phyloP scores from a whole-genome alignment of 2,329 filamentous ascomycete genomes.

The Alternaria arborescens region DNA sequence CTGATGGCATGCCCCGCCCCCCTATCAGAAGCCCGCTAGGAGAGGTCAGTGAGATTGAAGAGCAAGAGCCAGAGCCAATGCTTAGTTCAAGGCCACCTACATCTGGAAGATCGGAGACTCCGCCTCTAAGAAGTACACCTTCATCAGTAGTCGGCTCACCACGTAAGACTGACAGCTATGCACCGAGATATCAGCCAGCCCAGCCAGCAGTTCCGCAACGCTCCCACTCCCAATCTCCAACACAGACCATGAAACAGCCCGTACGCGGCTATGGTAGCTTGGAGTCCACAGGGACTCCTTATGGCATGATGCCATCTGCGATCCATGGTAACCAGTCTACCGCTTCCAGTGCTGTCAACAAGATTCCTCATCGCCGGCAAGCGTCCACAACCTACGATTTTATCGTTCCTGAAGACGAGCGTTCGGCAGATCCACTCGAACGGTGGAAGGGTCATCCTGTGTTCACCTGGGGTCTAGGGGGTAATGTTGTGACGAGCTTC shows the following conservation, averaged over 20 bases:
- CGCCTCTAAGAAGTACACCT: slow-evolving; percentile 43
- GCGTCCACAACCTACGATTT: slow-evolving; percentile 63
- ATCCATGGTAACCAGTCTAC: slow-evolving; percentile 44
- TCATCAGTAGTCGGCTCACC: slow-evolving; percentile 53
- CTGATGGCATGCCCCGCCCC: slow-evolving; percentile 35
- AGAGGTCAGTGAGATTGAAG: slow-evolving; percentile 46
- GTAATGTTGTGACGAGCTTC: slow-evolving; percentile 82
- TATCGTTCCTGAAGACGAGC: slow-evolving; percentile 64
- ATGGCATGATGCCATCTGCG: slow-evolving; percentile 56
- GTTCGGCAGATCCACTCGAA: slow-evolving; percentile 76
- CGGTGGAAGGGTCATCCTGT: slow-evolving; percentile 91
- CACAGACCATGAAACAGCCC: slow-evolving; percentile 61
- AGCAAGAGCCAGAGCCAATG: slow-evolving; percentile 29
- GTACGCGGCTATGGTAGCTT: slow-evolving; percentile 50
- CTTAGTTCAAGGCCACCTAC: slow-evolving; percentile 30
- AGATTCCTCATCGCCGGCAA: slow-evolving; percentile 48
- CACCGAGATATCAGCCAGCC: slow-evolving; percentile 60
- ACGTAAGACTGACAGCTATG: slow-evolving; percentile 48
- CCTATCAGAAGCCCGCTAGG: slow-evolving; percentile 43
- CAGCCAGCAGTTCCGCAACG: slow-evolving; percentile 43
- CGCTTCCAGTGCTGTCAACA: slow-evolving; percentile 27
- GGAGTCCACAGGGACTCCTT: slow-evolving; percentile 64
- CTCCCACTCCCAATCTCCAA: slow-evolving; percentile 68
- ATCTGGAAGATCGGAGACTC: slow-evolving; percentile 42
- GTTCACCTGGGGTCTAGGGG: slow-evolving; percentile 88